phyloP scores from a whole-genome alignment of 768 basidiomycete species.

The Agrocybe praecox region DNA sequence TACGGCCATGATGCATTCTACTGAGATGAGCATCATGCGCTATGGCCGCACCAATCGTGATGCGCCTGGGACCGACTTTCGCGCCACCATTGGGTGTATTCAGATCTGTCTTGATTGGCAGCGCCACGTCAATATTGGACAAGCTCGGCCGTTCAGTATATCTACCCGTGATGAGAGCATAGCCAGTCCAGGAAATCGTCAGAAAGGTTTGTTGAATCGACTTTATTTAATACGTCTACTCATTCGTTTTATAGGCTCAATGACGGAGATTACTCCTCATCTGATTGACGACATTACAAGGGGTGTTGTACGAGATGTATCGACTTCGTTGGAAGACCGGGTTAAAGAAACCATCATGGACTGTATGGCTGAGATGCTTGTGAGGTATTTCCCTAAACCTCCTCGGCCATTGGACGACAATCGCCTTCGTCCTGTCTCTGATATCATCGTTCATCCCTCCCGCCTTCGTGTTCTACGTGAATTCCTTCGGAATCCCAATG shows the following conservation, averaged over 20 bases:
- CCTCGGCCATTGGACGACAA: too few relatives aligned
- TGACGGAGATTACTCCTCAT: too few relatives aligned
- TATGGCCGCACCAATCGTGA: neutral
- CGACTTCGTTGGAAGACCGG: neutral
- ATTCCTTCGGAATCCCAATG: too few relatives aligned
- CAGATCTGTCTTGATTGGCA: conserved; percentile 9
- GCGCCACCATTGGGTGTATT: conserved; percentile 2
- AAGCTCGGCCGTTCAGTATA: conserved; percentile 1
- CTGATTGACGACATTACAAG: too few relatives aligned
- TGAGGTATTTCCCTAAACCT: too few relatives aligned
- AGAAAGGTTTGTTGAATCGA: too few relatives aligned
- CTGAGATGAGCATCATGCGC: neutral
- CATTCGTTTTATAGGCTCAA: too few relatives aligned
- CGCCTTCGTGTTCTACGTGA: too few relatives aligned
- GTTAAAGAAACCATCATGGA: conserved; percentile 8
- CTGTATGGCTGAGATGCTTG: conserved; percentile 7
- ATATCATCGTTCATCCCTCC: too few relatives aligned
- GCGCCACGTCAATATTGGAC: conserved; percentile 7
- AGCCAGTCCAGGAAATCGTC: too few relatives aligned
- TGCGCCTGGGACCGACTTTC: neutral
- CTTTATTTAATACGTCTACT: too few relatives aligned
- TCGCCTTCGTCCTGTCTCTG: too few relatives aligned
- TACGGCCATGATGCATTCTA: conserved; percentile 2
- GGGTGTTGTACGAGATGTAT: neutral
- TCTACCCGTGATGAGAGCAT: neutral